These are phyloP conservation scores for Cicer pinnatifidum DNA, from an alignment of 306 rosid species.

Conservation along the genomic window DNA sequence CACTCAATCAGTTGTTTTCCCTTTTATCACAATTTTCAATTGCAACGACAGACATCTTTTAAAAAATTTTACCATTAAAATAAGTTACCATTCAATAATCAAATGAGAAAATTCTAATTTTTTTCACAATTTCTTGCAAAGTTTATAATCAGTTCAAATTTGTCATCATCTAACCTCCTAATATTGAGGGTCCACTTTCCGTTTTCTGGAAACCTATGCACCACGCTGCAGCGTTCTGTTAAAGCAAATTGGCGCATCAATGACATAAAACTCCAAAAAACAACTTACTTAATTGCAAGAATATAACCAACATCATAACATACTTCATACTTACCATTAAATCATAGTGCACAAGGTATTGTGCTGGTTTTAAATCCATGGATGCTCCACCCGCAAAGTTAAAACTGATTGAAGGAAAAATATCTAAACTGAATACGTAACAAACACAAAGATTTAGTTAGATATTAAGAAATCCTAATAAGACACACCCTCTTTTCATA, in stretches of 20 bases:
- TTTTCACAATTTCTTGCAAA: conserved; percentile 23
- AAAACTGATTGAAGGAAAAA: no score
- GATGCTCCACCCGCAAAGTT: no score
- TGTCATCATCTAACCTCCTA: conserved; percentile 74
- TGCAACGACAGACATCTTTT: not conserved
- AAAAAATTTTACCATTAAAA: conserved; percentile 12
- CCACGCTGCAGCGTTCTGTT: conserved; percentile 81
- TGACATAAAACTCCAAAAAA: conserved; percentile 40
- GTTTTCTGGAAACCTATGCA: conserved; percentile 85
- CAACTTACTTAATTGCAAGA: conserved; percentile 24
- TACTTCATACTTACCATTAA: no score
- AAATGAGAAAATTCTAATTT: not conserved
- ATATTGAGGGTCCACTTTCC: conserved; percentile 76
- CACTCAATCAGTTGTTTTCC: conserved; percentile 10
- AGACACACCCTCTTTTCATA: no score
- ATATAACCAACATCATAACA: not conserved
- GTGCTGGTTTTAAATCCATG: no score
- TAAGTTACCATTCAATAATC: conserved; percentile 26
- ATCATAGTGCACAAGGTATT: no score
- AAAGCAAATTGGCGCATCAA: conserved; percentile 34
- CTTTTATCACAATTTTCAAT: not conserved
- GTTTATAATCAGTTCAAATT: conserved; percentile 17
- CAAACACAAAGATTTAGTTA: no score
- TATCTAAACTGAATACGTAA: no score
- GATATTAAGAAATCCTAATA: no score